A percentile compares a stretch with the other conserved stretches of the same genome.
These are phyloP conservation scores for Marchantia paleacea DNA, from an alignment of 225 moss, liverwort and hornwort genomes.

Conservation along the genomic window DNA sequence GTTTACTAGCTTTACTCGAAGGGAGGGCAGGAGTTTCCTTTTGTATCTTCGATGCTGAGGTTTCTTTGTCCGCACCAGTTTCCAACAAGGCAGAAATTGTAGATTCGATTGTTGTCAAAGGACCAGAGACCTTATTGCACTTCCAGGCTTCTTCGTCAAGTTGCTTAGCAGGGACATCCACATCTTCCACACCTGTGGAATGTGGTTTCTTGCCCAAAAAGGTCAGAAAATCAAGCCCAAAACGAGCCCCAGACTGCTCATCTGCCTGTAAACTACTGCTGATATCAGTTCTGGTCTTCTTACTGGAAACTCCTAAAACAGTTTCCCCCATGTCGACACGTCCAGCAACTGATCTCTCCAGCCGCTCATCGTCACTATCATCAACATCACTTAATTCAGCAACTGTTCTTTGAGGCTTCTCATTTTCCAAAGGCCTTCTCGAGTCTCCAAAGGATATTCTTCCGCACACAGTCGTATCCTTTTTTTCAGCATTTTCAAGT, in stretches of 20 bases:
- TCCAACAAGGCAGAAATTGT: background rate
- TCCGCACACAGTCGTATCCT: constrained; percentile 54
- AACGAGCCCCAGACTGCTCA: background rate
- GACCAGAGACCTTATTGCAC: background rate
- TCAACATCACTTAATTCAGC: constrained; percentile 23
- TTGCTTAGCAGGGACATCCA: constrained; percentile 9
- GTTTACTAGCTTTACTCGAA: background rate
- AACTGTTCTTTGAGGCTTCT: constrained; percentile 23
- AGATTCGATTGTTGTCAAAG: background rate
- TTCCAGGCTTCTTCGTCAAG: background rate
- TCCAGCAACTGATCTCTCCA: background rate
- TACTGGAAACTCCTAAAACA: background rate
- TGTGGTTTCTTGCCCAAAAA: constrained; percentile 8
- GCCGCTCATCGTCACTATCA: constrained; percentile 27
- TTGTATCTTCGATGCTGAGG: background rate
- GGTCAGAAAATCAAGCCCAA: background rate
- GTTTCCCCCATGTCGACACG: constrained; percentile 1
- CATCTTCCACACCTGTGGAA: constrained; percentile 28
- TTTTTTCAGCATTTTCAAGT: constrained; percentile 32
- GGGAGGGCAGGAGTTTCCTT: background rate
- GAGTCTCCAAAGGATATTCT: constrained; percentile 68
- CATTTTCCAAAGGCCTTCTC: constrained; percentile 36
- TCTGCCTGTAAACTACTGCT: background rate
- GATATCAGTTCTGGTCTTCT: background rate
- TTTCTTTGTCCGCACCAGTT: background rate